Evolutionary conservation across 345 rosid genomes (phyloP), one percentile per base, ranked within the genome.

Genomic region (Aurinia saxatilis): DNA sequence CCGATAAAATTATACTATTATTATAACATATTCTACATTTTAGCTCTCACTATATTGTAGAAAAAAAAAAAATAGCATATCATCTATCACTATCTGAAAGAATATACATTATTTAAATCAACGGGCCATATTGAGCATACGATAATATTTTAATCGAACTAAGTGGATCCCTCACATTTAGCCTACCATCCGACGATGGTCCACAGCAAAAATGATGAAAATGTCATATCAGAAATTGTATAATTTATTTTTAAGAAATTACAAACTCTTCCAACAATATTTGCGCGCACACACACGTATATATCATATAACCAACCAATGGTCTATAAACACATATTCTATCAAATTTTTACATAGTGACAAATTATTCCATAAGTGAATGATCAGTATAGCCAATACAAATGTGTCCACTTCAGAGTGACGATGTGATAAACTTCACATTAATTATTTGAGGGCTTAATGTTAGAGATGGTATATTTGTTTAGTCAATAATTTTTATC

Each of bases 131-230:
- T 34, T n/a, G 30, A 49, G 2, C 19, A 39, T 50, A 17, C 40
- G 57, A 50, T 1, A 59, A 15, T 11, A 19, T 31, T 15, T 31
- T 12, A 33, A 40, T 33, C 50, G 52, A 49, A 31, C 11, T 11
- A 31, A 40, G 46, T 34, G 58, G 45, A 50, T 40, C 59, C 44
- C 34, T 1, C 71, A 66, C 48, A 25, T 21, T 14, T 41, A 52
- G 9, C 23, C 51, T 50, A 52, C 35, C 8, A 2, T 30, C 25
- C 52, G 9, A 51, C n/a, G 15, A 10, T 65, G 51, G 68, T 52
- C 68, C 68, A 64, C 29, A 25, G 4, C 11, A 23, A 21, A 50
- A 51, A 8, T 51, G 50, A 51, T 40, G 15, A 40, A 18, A 50
- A 30, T 39, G 8, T n/a, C 2, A 42, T 9, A 19, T 33, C 27